A percentile compares a stretch with the other conserved stretches of the same genome.
Evolutionary conservation across 1,139 yeast genomes (phyloP).

Genomic region (Taphrina communis): DNA sequence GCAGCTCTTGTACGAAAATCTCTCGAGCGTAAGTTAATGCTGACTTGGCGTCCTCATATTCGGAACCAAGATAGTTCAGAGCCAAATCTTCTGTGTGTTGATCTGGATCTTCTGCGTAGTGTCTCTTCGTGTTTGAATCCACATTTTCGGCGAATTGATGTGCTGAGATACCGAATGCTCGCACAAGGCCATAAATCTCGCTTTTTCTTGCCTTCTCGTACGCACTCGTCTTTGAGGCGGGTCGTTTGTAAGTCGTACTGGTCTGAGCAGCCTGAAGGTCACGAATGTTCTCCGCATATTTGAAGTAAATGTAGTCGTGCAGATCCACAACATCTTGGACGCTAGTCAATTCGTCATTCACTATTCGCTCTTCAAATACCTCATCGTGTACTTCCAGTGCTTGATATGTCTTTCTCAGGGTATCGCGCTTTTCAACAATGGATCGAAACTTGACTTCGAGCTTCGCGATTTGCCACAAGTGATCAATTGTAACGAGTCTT

Average conservation of each 20-base stretch:
- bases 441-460: constrained; percentile 90
- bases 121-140: constrained; percentile 70
- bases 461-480: constrained; percentile 87
- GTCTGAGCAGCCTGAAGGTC: constrained; percentile 46
- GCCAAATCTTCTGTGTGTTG: constrained; percentile 70
- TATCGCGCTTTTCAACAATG: constrained; percentile 72
- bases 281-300: constrained; percentile 70
- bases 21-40: constrained; percentile 78
- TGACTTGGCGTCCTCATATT: constrained; percentile 54
- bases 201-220: constrained; percentile 79
- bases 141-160: constrained; percentile 85
- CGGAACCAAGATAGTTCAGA: constrained; percentile 57
- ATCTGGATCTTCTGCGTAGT: constrained; percentile 70
- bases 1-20: constrained; percentile 77
- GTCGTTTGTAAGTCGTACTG: constrained; percentile 55
- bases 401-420: constrained; percentile 64
- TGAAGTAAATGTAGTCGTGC: constrained; percentile 81
- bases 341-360: constrained; percentile 58
- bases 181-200: constrained; percentile 69
- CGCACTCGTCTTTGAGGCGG: constrained; percentile 70
- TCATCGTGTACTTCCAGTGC: constrained; percentile 65
- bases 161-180: constrained; percentile 77
- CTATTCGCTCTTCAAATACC: constrained; percentile 62
- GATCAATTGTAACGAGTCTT: constrained; percentile 58
- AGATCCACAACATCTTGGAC: constrained; percentile 87